phyloP scores from a whole-genome alignment of 164 flowering plant genomes.

The Sextonia rubra region DNA sequence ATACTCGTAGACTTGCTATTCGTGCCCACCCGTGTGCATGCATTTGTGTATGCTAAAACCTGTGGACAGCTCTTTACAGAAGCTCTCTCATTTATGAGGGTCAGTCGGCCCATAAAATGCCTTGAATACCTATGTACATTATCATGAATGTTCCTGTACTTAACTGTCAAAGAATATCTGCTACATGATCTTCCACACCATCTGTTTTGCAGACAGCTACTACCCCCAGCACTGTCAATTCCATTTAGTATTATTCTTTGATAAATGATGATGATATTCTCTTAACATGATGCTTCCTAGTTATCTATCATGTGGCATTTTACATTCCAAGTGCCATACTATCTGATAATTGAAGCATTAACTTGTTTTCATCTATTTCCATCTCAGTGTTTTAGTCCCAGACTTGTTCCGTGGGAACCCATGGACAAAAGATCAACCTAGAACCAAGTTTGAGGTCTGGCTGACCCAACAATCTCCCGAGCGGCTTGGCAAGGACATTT shows the following conservation, averaged over 20 bases:
- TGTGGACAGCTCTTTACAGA: no score
- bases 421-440: slow-evolving; percentile 54
- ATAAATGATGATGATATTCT: no score
- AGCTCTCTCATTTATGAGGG: no score
- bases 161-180: no score
- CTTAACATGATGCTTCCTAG: background rate
- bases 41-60: background rate
- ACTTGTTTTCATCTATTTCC: background rate
- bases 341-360: background rate
- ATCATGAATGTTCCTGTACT: no score
- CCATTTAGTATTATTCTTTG: no score
- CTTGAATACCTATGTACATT: no score
- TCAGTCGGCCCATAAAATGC: no score
- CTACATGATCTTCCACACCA: no score
- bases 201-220: no score
- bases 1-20: background rate
- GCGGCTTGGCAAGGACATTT: slow-evolving; percentile 49
- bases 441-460: slow-evolving; percentile 49
- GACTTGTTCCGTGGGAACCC: slow-evolving; percentile 80
- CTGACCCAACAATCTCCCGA: slow-evolving; percentile 32
- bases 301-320: background rate
- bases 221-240: no score
- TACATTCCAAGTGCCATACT: background rate
- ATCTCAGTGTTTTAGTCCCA: slow-evolving; percentile 82
- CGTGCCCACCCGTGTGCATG: background rate